These are phyloP conservation scores for Leccinum disarticulatum DNA, from an alignment of 768 basidiomycete genomes.

Conservation along the genomic window DNA sequence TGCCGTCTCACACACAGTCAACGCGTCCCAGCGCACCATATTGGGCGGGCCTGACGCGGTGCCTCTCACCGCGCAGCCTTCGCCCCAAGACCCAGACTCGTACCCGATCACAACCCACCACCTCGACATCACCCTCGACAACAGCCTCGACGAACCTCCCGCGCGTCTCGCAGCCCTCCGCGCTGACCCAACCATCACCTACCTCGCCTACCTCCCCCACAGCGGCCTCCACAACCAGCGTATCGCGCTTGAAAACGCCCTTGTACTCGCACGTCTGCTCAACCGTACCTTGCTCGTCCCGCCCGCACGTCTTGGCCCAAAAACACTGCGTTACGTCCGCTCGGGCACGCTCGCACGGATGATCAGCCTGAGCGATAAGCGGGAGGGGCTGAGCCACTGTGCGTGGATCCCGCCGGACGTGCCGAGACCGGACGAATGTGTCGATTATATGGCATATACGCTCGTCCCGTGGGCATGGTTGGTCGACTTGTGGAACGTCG, in stretches of 20 bases:
- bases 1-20: conserved; percentile 15
- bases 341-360: conserved; percentile 46
- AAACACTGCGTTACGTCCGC: conserved; percentile 60
- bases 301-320: conserved; percentile 64
- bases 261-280: conserved; percentile 65
- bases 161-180: conserved; percentile 9
- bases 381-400: conserved; percentile 51
- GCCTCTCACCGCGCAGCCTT: background rate
- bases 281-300: conserved; percentile 80
- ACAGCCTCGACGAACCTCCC: conserved; percentile 30
- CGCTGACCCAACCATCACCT: conserved; percentile 39
- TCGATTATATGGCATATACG: conserved; percentile 59
- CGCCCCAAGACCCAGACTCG: background rate
- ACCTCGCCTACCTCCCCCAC: conserved; percentile 76
- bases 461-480: conserved; percentile 70
- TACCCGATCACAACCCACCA: background rate
- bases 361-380: conserved; percentile 49
- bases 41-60: conserved; percentile 2
- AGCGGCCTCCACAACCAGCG: conserved; percentile 87
- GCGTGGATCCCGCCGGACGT: conserved; percentile 35
- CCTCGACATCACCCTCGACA: conserved; percentile 24
- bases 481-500: conserved; percentile 49
- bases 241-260: conserved; percentile 82
- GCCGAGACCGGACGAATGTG: conserved; percentile 53
- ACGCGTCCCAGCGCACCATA: conserved; percentile 18